A percentile compares a stretch with the other conserved stretches of the same genome.
Conservation (phyloP, 2,329 filamentous ascomycete species). For the Trichophaea hybrida region DNA sequence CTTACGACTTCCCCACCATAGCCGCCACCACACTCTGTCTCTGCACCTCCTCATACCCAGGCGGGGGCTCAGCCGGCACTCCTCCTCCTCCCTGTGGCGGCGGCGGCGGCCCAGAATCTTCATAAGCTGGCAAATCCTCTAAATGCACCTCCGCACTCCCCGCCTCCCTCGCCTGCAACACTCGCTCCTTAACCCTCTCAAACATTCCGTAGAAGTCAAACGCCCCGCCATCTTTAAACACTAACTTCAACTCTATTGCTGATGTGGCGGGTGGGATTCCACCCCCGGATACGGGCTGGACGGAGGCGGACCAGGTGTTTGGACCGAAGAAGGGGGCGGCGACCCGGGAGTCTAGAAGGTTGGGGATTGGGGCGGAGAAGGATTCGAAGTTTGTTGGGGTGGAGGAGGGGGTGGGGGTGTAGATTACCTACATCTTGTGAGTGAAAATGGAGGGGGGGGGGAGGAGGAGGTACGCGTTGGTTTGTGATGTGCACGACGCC, state of each 20-base stretch:
- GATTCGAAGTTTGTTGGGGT: conserved; percentile 59
- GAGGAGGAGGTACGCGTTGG: conserved; percentile 50
- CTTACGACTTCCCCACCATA: neutral
- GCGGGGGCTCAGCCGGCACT: conserved; percentile 22
- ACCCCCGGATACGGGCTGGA: conserved; percentile 69
- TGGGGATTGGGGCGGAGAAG: conserved; percentile 77
- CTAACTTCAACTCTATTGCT: conserved; percentile 66
- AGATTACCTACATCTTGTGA: conserved; percentile 52
- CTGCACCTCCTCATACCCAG: conserved; percentile 49
- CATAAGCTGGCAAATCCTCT: conserved; percentile 80
- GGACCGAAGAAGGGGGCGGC: conserved; percentile 83
- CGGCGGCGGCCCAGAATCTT: conserved; percentile 36
- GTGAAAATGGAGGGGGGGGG: conserved; percentile 23
- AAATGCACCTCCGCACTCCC: conserved; percentile 58
- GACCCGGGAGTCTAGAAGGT: conserved; percentile 73
- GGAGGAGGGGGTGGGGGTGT: conserved; percentile 58
- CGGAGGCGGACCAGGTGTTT: conserved; percentile 71
- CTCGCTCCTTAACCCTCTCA: conserved; percentile 67
- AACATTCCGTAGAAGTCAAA: conserved; percentile 77
- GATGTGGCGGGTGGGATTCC: conserved; percentile 62
- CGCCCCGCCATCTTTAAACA: conserved; percentile 89
- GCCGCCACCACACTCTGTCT: conserved; percentile 62
- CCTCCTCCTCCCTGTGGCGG: conserved; percentile 22
- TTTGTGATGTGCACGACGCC: conserved; percentile 73
- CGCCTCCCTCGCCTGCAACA: conserved; percentile 61